Base-by-base conservation (phyloP, 1,139 yeast species). In the Pichia sp. region DNA sequence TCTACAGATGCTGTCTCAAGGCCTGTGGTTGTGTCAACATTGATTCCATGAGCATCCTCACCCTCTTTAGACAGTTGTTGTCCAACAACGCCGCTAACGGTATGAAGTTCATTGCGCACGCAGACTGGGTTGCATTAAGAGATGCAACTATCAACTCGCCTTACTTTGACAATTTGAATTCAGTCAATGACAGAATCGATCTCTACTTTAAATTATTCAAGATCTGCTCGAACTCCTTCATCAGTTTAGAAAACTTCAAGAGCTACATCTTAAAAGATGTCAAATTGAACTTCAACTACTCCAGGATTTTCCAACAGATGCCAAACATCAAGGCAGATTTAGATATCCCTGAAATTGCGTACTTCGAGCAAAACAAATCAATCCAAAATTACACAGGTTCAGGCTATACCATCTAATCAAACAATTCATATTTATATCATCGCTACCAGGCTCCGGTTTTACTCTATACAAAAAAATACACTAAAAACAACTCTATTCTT, bases 41-140 rank as follows among this genome's bases (percentile, higher is more conserved):
- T 47, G 63, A 79, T n/a, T 71, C 75, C 42, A 69, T 68, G 17
- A 84, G 79, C 45, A 81, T 86, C 49, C 66, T 83, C 53, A 59
- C 64, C 22, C 71, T 79, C 53, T 88, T 95, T 90, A 70, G 76
- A 53, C 78, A 78, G 46, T 71, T 85, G 37, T 67, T 85, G 44
- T 51, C 61, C 14, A 70, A 73, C 51, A 75, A 83, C 56, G 88
- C 83, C 52, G 64, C 68, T 20, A 73, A 75, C 46, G 77, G 79
- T 8, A 79, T 76, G 65, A 68, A 64, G 33, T 83, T 81, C 58
- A 82, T 83, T 57, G 91, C 95, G 10, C 80, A 81, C 59, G 94
- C 93, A 22, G 96, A 88, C 68, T 87, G 96, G 93, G 83, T 91
- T 42, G 87, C 96, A 1, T 70, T 90, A 51, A 76, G 91, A 67